These are phyloP conservation scores for Xylariaceae sp. DNA, from an alignment of 2,329 filamentous ascomycete genomes.

Conservation along the genomic window DNA sequence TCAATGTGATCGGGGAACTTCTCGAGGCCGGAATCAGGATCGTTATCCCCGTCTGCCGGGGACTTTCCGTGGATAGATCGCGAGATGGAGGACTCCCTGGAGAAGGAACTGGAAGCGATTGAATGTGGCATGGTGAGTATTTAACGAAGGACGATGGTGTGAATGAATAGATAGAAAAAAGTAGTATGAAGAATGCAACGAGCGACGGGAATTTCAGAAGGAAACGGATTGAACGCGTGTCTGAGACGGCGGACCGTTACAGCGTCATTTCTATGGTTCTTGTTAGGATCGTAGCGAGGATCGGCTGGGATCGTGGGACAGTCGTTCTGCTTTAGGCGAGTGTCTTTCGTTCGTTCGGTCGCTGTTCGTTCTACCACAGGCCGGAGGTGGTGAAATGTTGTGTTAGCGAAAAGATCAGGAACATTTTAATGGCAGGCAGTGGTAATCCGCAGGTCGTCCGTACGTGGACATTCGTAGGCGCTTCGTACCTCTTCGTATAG, in stretches of 20 bases:
- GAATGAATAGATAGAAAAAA: conserved; percentile 13
- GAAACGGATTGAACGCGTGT: conserved; percentile 19
- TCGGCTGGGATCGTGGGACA: conserved; percentile 1
- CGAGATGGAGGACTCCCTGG: conserved; percentile 31
- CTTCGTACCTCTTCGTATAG: background rate
- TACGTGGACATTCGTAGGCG: background rate
- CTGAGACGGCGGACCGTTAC: conserved; percentile 20
- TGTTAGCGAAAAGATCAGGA: background rate
- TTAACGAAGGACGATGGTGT: conserved; percentile 7
- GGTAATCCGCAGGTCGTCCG: too few relatives aligned
- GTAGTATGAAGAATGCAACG: conserved; percentile 21
- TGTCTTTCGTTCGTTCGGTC: background rate
- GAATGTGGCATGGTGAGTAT: conserved; percentile 31
- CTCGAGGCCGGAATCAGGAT: conserved; percentile 30
- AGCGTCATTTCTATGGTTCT: conserved; percentile 25
- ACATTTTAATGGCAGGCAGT: background rate
- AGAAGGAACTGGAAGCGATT: conserved; percentile 30
- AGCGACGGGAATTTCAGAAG: conserved; percentile 25
- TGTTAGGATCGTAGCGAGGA: conserved; percentile 2
- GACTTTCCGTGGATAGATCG: conserved; percentile 27
- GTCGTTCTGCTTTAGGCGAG: background rate
- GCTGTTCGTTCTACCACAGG: background rate
- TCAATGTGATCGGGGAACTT: conserved; percentile 35
- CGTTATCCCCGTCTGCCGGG: conserved; percentile 24
- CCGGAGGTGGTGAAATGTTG: background rate